Percentiles rank a stretch among this genome's conserved stretches.
phyloP scores from a whole-genome alignment of 2,329 filamentous ascomycete genomes.

The Lecanoromycetidae sp. region DNA sequence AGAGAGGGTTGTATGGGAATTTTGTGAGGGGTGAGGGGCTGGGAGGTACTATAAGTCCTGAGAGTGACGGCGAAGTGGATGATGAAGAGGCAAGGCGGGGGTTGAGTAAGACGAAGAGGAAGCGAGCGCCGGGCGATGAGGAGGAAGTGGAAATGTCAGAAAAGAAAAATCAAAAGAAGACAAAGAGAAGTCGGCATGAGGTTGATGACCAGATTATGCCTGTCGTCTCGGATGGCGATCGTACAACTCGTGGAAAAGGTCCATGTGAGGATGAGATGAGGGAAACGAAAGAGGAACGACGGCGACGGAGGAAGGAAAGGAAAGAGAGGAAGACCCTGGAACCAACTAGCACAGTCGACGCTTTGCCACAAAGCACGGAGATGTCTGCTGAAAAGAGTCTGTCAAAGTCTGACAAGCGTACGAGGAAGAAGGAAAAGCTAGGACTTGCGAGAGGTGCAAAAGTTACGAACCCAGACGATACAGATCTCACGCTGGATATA shows the following conservation, averaged over 20 bases:
- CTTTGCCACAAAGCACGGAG: no score
- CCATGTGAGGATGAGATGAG: constrained; percentile 21
- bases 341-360: not conserved
- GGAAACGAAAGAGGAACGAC: constrained; percentile 16
- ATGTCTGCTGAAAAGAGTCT: no score
- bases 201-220: not conserved
- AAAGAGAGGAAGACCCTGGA: constrained; percentile 10
- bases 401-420: no score
- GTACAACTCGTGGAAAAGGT: no score
- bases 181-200: constrained; percentile 20
- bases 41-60: constrained; percentile 46
- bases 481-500: no score
- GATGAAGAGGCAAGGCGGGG: constrained; percentile 9
- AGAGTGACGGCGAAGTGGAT: constrained; percentile 19
- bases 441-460: no score
- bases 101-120: constrained; percentile 18
- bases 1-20: constrained; percentile 57
- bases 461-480: no score
- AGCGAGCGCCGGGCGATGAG: constrained; percentile 13
- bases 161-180: constrained; percentile 22
- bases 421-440: no score
- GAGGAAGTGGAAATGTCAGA: constrained; percentile 14
- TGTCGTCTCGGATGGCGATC: not conserved
- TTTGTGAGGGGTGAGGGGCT: constrained; percentile 77
- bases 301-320: not conserved